Evolutionary conservation across 768 basidiomycete species (phyloP), one percentile per base, ranked within the genome.

Genomic region (Lentinula raphanica): DNA sequence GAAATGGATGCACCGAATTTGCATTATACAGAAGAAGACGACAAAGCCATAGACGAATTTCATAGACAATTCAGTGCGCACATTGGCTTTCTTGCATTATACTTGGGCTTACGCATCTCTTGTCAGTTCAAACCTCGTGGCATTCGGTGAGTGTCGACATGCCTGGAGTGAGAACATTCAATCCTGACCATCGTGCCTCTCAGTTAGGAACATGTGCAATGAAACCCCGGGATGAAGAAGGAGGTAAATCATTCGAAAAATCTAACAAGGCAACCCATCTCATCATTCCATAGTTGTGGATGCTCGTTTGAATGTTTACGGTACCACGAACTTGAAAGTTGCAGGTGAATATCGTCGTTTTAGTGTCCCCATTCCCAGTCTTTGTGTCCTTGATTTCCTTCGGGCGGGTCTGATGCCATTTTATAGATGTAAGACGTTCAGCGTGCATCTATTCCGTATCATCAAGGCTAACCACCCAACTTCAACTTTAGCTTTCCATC

Each of bases 181-280:
- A 19, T 44, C 13, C 25, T 6, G 56, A 44, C 5, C 36, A 4
- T 23, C 4, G 19, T 25, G 23, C 45, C n/a, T 2, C 40, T 1
- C 56, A 79, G 78, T 69, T 80, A 5, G 81, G 79, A 12, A 80
- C 79, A 0, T 79, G 77, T 58, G 74, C 76, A 5, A 80, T 81
- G 79, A 78, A 78, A 51, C 73, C 79, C 3, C 72, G 72, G 17
- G 68, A 73, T 27, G 44, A 70, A 36, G 72, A 69, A 11, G 79
- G 79, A 8, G 51, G 48, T 49, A 11, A 49, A 12, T 11, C 42
- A 6, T 21, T 21, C n/a, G 13, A 2, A 12, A 11, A 29, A 5
- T 0, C 7, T 13, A 29, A 19, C 6, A 1, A n/a, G 21, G 15
- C 19, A 19, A 25, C 25, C 1, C 23, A n/a, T 7, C 32, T 49